Conservation (phyloP, 352 stramenopile species). For the Phytophthora europaea region DNA sequence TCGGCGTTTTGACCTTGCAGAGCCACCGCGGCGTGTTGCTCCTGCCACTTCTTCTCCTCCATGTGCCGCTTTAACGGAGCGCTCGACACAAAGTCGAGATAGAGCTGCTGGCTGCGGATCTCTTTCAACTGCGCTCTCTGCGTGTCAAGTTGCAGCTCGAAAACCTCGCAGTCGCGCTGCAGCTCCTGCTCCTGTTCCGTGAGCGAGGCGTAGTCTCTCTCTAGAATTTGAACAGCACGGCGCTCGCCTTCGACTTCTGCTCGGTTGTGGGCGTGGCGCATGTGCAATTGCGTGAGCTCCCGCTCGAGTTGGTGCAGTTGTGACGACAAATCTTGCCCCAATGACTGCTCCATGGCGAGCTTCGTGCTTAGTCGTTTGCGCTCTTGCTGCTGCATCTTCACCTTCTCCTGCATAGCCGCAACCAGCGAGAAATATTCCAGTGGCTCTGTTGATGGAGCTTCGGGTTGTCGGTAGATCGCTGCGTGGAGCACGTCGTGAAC, state of each 20-base stretch:
- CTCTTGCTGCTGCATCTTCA: conserved; percentile 29
- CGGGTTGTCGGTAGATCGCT: conserved; percentile 18
- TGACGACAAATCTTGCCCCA: conserved; percentile 48
- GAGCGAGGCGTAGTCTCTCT: conserved; percentile 61
- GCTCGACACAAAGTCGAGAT: conserved; percentile 68
- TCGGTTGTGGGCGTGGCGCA: conserved; percentile 44
- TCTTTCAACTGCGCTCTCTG: conserved; percentile 51
- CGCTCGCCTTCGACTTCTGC: conserved; percentile 57
- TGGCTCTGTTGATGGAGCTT: background rate
- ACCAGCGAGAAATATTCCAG: conserved; percentile 37
- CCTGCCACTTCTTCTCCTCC: conserved; percentile 69
- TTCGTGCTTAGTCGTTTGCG: conserved; percentile 32
- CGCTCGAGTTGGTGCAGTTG: conserved; percentile 47
- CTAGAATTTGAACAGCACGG: conserved; percentile 46
- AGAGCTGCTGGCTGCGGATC: conserved; percentile 59
- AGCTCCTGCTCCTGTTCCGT: conserved; percentile 53
- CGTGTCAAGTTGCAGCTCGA: conserved; percentile 52
- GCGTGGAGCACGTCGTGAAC: conserved; percentile 22
- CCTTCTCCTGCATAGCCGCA: conserved; percentile 25
- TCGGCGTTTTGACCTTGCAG: conserved; percentile 45
- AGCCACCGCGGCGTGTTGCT: conserved; percentile 52
- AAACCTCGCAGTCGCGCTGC: conserved; percentile 54
- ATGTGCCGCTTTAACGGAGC: conserved; percentile 67
- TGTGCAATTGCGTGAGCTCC: conserved; percentile 47
- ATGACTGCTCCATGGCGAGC: conserved; percentile 57